These are phyloP conservation scores for Helichrysum umbraculigerum DNA, from an alignment of 129 eudicot genomes.

Conservation along the genomic window DNA sequence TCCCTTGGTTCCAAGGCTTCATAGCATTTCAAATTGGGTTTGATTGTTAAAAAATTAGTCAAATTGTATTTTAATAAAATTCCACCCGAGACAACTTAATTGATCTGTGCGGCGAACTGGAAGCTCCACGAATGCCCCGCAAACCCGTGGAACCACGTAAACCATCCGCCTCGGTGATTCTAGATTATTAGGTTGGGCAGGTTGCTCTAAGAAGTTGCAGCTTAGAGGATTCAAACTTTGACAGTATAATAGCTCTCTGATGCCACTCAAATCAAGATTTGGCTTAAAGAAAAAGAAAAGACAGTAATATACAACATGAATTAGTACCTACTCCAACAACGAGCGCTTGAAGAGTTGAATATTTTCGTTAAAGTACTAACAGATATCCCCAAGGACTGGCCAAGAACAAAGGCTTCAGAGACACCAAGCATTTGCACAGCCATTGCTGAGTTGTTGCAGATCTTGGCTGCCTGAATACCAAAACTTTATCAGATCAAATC, in stretches of 20 bases:
- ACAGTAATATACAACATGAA: not conserved
- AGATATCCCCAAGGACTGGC: constrained; percentile 77
- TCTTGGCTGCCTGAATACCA: constrained; percentile 72
- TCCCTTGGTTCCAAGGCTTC: too few relatives aligned
- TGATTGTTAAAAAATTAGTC: too few relatives aligned
- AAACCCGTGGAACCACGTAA: not conserved
- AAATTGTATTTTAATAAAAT: too few relatives aligned
- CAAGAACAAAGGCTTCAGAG: constrained; percentile 86
- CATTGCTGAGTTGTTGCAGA: constrained; percentile 94
- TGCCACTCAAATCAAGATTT: constrained; percentile 3
- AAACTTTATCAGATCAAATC: constrained; percentile 6
- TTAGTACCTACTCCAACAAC: constrained; percentile 92
- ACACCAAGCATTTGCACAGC: constrained; percentile 93
- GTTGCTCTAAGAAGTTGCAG: not conserved
- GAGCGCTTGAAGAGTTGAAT: constrained; percentile 86
- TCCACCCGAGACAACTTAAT: too few relatives aligned
- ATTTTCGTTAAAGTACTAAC: constrained; percentile 70
- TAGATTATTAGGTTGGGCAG: not conserved
- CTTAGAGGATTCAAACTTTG: not conserved
- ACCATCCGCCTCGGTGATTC: not conserved
- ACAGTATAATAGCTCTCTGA: not conserved
- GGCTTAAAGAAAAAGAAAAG: constrained; percentile 13
- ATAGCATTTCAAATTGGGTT: too few relatives aligned
- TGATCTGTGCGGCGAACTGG: too few relatives aligned
- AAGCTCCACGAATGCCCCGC: too few relatives aligned